Evolutionary conservation across 2,329 filamentous ascomycete species (phyloP).

Genomic region (Phyllosticta capitalensis): DNA sequence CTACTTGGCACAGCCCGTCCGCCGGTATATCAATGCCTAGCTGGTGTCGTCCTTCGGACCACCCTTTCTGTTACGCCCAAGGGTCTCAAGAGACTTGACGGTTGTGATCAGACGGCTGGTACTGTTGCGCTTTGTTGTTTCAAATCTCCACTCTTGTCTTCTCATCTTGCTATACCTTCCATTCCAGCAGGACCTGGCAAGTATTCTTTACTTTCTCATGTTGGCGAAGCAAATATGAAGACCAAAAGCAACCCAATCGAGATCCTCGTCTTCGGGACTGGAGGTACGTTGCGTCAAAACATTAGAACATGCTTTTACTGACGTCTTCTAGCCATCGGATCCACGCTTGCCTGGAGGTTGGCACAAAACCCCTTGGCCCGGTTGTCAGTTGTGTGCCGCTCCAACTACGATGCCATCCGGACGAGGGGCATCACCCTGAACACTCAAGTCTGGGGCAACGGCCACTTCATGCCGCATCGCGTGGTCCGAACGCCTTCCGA

Average conservation of each 20-base stretch:
- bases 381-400: conserved; percentile 17
- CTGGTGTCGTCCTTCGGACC: not conserved
- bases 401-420: conserved; percentile 15
- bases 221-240: conserved; percentile 1
- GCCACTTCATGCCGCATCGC: conserved; percentile 14
- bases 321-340: conserved; percentile 14
- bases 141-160: not conserved
- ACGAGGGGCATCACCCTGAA: conserved; percentile 13
- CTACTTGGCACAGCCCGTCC: not conserved
- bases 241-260: conserved; percentile 1
- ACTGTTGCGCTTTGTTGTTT: not conserved
- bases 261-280: conserved; percentile 9
- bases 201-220: not conserved
- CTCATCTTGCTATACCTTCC: not conserved
- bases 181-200: not conserved
- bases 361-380: conserved; percentile 14
- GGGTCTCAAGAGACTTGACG: not conserved
- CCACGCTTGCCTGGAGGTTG: conserved; percentile 17
- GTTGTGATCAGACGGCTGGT: not conserved
- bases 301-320: not conserved
- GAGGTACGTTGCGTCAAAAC: not conserved
- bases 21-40: not conserved
- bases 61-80: not conserved
- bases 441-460: conserved; percentile 17
- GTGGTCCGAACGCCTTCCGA: conserved; percentile 11